Base-by-base conservation (phyloP, 345 rosid species). In the Arabis hirsuta region DNA sequence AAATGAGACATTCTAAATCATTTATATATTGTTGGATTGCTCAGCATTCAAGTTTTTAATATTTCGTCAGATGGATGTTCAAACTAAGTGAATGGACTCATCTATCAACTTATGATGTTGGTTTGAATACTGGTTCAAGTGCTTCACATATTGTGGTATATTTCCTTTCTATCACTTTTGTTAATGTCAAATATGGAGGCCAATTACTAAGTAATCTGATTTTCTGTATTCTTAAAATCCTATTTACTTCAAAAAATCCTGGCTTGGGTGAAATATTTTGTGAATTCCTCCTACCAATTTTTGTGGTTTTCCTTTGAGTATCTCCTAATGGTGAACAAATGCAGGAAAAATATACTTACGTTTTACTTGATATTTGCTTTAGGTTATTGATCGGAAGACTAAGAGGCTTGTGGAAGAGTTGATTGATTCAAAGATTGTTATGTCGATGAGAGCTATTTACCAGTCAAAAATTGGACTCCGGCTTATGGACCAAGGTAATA, bases 1-100 rank as follows among this genome's bases (percentile, higher is more conserved):
- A 36, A 57, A 36, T 53, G 16, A 46, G 53, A 57, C 36, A 55
- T 10, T 62, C 9, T 36, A 14, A 57, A 36, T 9, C 65, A 3
- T 20, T 42, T 12, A 38, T 20, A 6, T 59, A 45, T 81, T 50
- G 19, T 41, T 26, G n/a, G 47, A 46, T 70, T 70, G 62, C 38
- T 60, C 48, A 44, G 31, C 55, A 56, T 52, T 34, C 38, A 22
- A 32, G 4, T 60, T 54, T 22, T 47, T 66, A 58, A 32, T 51
- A 52, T 71, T 52, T 76, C 8, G 13, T 41, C 68, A 93, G 98
- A 83, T 93, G 98, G 98, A 84, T 88, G 79, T 90, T 93, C 76
- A 93, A 90, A 80, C 87, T 93, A 62, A 88, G 97, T 78, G 98
- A 93, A 80, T 93, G 98, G 98, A 87, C 89, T 72, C 89, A 87